phyloP scores from a whole-genome alignment of 1,284 basidiomycete species.

The Leccinum brunneo-olivaceum region DNA sequence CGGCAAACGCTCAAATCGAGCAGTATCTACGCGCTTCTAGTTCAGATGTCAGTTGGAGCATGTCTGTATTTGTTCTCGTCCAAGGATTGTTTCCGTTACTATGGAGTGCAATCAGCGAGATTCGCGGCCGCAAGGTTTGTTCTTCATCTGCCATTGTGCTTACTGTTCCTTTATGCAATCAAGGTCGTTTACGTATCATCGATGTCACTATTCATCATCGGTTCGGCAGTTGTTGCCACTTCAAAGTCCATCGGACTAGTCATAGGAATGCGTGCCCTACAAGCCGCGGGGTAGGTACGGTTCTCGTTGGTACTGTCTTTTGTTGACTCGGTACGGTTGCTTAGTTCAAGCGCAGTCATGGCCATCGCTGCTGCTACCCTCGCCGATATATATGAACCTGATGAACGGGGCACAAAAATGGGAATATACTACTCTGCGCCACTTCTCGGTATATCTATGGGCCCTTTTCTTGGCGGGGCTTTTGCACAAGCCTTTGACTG shows the following conservation, averaged over 20 bases:
- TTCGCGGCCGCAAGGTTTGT: slow-evolving; percentile 70
- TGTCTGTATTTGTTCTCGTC: slow-evolving; percentile 76
- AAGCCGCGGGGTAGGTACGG: slow-evolving; percentile 49
- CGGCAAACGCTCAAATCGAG: slow-evolving; percentile 68
- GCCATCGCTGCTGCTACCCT: slow-evolving; percentile 77
- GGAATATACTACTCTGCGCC: slow-evolving; percentile 71
- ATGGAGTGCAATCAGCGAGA: slow-evolving; percentile 74
- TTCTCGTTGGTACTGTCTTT: neutral
- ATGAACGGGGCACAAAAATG: slow-evolving; percentile 76
- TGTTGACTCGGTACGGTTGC: neutral
- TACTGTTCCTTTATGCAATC: neutral
- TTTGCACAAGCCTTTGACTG: slow-evolving; percentile 67
- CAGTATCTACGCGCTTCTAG: slow-evolving; percentile 60
- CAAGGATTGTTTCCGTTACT: slow-evolving; percentile 65
- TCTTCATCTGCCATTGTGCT: neutral
- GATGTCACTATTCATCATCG: slow-evolving; percentile 53
- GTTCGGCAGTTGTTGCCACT: slow-evolving; percentile 59
- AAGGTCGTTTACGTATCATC: slow-evolving; percentile 67
- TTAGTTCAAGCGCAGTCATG: slow-evolving; percentile 71
- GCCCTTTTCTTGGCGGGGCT: slow-evolving; percentile 67
- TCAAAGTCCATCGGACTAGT: slow-evolving; percentile 61
- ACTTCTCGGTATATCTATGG: slow-evolving; percentile 55
- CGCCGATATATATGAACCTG: slow-evolving; percentile 76
- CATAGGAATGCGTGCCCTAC: slow-evolving; percentile 68
- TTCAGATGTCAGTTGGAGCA: slow-evolving; percentile 64